Percentiles rank a stretch among this genome's conserved stretches.
phyloP scores from a whole-genome alignment of 257 asterid genomes.

The Linderniella brevidens region DNA sequence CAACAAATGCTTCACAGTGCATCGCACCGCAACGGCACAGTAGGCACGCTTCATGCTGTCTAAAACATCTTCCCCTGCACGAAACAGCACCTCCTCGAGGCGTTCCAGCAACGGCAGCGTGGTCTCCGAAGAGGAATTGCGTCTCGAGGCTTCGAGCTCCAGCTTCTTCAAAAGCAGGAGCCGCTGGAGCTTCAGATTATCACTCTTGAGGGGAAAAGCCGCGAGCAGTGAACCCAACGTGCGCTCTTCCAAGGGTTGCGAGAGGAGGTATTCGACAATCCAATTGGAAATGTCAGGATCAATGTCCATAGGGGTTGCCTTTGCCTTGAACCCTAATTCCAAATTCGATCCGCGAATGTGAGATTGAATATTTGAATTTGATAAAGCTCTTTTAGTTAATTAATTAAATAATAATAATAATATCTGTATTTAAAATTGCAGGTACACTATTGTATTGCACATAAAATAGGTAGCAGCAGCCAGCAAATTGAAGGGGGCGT shows the following conservation, averaged over 20 bases:
- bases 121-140: slow-evolving; percentile 23
- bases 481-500: too few relatives aligned
- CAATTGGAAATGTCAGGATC: slow-evolving; percentile 37
- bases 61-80: slow-evolving; percentile 16
- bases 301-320: slow-evolving; percentile 17
- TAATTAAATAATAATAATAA: too few relatives aligned
- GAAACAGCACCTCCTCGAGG: slow-evolving; percentile 29
- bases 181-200: slow-evolving; percentile 18
- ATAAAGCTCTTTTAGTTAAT: too few relatives aligned
- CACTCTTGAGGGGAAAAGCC: slow-evolving; percentile 24
- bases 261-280: slow-evolving; percentile 43
- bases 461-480: too few relatives aligned
- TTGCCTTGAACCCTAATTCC: slow-evolving; percentile 12
- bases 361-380: too few relatives aligned
- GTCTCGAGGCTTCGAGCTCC: slow-evolving; percentile 18
- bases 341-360: too few relatives aligned
- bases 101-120: slow-evolving; percentile 36
- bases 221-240: slow-evolving; percentile 19
- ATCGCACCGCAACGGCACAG: slow-evolving; percentile 53
- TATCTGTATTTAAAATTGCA: neutral
- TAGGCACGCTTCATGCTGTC: slow-evolving; percentile 36
- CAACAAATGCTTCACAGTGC: slow-evolving; percentile 28
- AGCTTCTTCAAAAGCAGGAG: slow-evolving; percentile 27
- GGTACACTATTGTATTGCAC: neutral
- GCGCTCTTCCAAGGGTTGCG: slow-evolving; percentile 35